Evolutionary conservation across 345 rosid species (phyloP).

Genomic region (Bruguiera sexangula): DNA sequence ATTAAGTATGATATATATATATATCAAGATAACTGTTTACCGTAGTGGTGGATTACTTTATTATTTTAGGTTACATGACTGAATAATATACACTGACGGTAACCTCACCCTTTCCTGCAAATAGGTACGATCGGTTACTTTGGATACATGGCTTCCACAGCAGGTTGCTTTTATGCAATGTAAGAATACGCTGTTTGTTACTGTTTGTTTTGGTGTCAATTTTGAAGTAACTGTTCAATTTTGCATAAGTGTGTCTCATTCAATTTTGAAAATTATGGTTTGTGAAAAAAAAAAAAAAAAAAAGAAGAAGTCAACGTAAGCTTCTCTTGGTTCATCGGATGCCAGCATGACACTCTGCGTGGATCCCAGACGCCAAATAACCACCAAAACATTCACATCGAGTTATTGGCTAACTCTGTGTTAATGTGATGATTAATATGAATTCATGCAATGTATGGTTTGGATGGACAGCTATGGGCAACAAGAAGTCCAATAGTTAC

Average conservation of each 20-base stretch:
- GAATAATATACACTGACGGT: neutral
- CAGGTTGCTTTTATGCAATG: slow-evolving; percentile 35
- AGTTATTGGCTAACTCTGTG: neutral
- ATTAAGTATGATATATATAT: too few species aligned
- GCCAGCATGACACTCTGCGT: too few species aligned
- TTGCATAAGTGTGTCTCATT: too few species aligned
- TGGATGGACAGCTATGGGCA: slow-evolving; percentile 15
- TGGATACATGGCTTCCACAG: slow-evolving; percentile 32
- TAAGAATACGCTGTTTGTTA: slow-evolving; percentile 5
- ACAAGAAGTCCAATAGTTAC: slow-evolving; percentile 20
- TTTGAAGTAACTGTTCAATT: neutral
- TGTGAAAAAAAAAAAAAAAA: too few species aligned
- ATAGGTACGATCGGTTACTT: slow-evolving; percentile 28
- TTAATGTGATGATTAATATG: neutral
- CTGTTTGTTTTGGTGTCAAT: neutral
- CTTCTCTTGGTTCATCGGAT: too few species aligned
- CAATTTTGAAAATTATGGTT: neutral
- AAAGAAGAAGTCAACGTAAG: too few species aligned
- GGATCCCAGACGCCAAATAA: too few species aligned
- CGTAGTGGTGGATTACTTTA: too few species aligned
- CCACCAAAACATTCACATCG: too few species aligned
- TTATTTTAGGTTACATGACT: too few species aligned
- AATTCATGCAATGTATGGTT: neutral
- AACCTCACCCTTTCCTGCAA: neutral
- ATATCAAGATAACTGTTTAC: too few species aligned